Percentiles rank a stretch among this genome's conserved stretches.
phyloP scores from a whole-genome alignment of 352 stramenopile species.

The Globisporangium paddicum region DNA sequence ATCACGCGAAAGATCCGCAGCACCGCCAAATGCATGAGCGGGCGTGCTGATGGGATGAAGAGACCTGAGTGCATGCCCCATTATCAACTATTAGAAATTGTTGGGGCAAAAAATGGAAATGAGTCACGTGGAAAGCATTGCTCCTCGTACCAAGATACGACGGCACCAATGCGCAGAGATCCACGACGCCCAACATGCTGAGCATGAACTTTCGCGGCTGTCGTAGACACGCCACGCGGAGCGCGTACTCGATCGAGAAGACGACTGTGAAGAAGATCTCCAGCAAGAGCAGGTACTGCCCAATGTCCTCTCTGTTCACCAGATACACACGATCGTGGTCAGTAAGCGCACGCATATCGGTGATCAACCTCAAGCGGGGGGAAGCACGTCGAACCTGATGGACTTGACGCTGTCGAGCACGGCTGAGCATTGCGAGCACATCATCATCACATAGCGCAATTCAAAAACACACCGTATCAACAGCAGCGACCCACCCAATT shows the following conservation, averaged over 20 bases:
- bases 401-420: constrained; percentile 67
- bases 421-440: constrained; percentile 19
- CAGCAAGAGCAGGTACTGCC: constrained; percentile 55
- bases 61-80: constrained; percentile 19
- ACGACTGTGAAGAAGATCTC: constrained; percentile 78
- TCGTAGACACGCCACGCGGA: constrained; percentile 60
- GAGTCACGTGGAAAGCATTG: too few relatives aligned
- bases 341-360: not conserved
- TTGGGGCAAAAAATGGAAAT: not conserved
- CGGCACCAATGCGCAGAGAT: constrained; percentile 71
- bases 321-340: not conserved
- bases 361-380: not conserved
- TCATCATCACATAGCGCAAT: not conserved
- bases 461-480: not conserved
- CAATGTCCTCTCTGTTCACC: constrained; percentile 40
- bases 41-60: constrained; percentile 52
- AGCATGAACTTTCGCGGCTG: constrained; percentile 56
- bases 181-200: constrained; percentile 69
- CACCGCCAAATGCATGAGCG: constrained; percentile 68
- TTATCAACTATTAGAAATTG: not conserved
- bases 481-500: too few relatives aligned
- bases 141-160: constrained; percentile 59
- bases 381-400: constrained; percentile 36
- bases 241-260: constrained; percentile 73
- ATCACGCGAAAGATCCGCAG: constrained; percentile 77